Percentiles rank a stretch among this genome's conserved stretches.
Evolutionary conservation across 75 land plant genomes (phyloP).

Genomic region (Cunninghamia lanceolata): DNA sequence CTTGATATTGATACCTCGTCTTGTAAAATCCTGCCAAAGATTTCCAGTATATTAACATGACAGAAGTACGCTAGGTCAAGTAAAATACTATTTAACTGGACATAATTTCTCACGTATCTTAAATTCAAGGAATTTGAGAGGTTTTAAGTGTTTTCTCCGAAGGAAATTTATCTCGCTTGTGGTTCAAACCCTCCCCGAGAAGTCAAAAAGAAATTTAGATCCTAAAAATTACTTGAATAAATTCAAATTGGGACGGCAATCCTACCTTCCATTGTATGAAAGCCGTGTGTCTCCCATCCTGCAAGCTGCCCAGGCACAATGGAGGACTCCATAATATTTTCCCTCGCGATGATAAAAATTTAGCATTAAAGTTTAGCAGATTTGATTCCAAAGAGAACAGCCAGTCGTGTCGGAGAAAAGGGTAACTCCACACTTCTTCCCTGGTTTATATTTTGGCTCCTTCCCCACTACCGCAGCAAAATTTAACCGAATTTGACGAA

Average conservation of each 20-base stretch:
- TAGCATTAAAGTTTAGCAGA: background rate
- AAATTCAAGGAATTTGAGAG: background rate
- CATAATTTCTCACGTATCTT: background rate
- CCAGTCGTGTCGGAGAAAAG: background rate
- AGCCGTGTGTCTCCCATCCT: conserved; percentile 61
- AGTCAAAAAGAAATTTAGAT: background rate
- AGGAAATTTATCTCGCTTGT: background rate
- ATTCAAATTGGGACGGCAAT: background rate
- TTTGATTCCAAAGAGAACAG: background rate
- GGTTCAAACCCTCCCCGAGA: background rate
- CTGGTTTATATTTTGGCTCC: background rate
- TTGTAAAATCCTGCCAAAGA: too few species aligned
- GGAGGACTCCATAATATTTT: conserved; percentile 13
- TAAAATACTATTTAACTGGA: background rate
- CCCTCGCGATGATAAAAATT: background rate
- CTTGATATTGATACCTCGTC: too few species aligned
- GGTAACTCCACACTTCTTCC: background rate
- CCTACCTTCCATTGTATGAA: conserved; percentile 41
- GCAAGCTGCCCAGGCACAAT: conserved; percentile 16
- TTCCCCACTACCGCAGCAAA: too few species aligned
- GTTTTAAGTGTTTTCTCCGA: background rate
- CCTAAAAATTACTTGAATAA: background rate
- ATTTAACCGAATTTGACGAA: too few species aligned
- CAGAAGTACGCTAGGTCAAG: background rate
- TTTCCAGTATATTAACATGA: too few species aligned